A percentile compares a stretch with the other conserved stretches of the same genome.
phyloP scores from a whole-genome alignment of 176 grass and related monocot genomes.

The Oryza coarctata region DNA sequence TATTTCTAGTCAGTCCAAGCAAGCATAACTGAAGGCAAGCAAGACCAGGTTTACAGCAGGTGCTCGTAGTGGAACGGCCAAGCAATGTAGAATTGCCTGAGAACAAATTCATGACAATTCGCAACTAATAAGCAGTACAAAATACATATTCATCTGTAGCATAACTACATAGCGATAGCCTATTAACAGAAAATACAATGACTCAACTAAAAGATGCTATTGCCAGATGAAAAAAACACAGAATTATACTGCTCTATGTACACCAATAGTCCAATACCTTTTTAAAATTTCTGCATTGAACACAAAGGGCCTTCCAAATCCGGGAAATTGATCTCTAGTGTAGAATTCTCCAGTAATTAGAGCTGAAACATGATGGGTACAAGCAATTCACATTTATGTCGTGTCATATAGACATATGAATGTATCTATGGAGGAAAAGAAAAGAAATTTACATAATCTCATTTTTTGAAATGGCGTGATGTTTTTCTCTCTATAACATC shows the following conservation, averaged over 20 bases:
- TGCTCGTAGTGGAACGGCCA: neutral
- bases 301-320: slow-evolving; percentile 91
- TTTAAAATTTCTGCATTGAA: slow-evolving; percentile 75
- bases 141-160: neutral
- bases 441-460: slow-evolving; percentile 66
- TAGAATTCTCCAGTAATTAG: slow-evolving; percentile 93
- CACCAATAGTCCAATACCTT: slow-evolving; percentile 48
- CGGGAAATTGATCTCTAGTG: slow-evolving; percentile 87
- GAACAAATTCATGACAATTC: neutral
- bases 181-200: slow-evolving; percentile 19
- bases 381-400: slow-evolving; percentile 12
- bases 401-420: neutral
- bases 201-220: neutral
- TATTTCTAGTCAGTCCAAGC: neutral
- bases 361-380: slow-evolving; percentile 73
- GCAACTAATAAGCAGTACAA: neutral
- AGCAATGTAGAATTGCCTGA: neutral
- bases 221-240: neutral
- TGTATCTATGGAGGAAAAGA: neutral
- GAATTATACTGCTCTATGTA: slow-evolving; percentile 10
- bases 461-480: slow-evolving; percentile 69
- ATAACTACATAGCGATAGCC: neutral
- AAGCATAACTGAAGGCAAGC: neutral
- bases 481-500: slow-evolving; percentile 90
- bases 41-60: neutral